phyloP scores from a whole-genome alignment of 768 basidiomycete genomes.

The Galerina sulciceps region DNA sequence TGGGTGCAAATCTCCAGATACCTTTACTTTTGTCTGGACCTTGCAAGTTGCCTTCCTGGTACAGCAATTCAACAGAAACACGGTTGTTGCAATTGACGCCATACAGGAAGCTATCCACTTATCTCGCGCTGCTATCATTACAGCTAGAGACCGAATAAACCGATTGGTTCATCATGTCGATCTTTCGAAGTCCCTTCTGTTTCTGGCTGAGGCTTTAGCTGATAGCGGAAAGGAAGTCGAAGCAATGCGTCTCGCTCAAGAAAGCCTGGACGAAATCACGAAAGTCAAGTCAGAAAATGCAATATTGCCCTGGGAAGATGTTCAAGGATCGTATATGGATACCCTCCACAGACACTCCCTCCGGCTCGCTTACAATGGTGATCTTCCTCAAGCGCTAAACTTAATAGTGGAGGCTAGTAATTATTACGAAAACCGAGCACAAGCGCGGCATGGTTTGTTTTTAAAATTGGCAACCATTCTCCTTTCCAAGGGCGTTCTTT shows the following conservation, averaged over 20 bases:
- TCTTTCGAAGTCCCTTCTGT: not conserved
- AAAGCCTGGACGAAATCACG: not conserved
- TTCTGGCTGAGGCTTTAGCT: not conserved
- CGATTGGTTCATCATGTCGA: not conserved
- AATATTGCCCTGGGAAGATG: not conserved
- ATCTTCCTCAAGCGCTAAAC: not conserved
- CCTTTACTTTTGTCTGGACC: not conserved
- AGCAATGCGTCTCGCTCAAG: not conserved
- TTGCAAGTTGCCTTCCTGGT: not conserved
- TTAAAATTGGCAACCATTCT: not conserved
- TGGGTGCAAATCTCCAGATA: not conserved
- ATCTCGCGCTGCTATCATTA: not conserved
- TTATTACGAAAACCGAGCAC: slow-evolving; percentile 1
- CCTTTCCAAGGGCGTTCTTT: not conserved
- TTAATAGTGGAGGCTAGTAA: not conserved
- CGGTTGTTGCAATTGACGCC: too few species aligned
- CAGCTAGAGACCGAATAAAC: not conserved
- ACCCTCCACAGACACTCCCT: not conserved
- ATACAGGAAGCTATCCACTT: not conserved
- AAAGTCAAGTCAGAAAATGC: not conserved
- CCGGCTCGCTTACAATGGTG: not conserved
- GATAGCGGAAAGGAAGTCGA: not conserved
- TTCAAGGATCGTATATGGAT: not conserved
- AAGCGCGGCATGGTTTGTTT: slow-evolving; percentile 4
- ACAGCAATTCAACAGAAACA: too few species aligned